phyloP scores from a whole-genome alignment of 257 asterid species.

The Solanum okadae region DNA sequence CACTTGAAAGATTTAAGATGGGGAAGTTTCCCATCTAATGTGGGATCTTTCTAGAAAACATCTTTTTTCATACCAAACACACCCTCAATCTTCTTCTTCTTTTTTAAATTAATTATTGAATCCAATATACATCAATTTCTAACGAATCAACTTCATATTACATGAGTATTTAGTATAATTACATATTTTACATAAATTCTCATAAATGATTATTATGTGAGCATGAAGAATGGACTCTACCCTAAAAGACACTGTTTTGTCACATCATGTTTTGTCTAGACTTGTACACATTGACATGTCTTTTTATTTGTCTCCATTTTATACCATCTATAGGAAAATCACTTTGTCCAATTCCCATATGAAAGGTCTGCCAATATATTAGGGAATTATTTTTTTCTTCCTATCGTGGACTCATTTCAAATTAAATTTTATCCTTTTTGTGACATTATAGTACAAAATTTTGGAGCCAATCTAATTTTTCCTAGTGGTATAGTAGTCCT shows the following conservation, averaged over 20 bases:
- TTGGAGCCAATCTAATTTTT: background rate
- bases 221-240: background rate
- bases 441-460: background rate
- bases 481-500: background rate
- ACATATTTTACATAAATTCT: background rate
- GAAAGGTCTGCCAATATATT: background rate
- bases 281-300: background rate
- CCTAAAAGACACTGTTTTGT: background rate
- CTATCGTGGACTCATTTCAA: background rate
- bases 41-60: background rate
- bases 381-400: background rate
- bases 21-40: no score
- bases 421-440: background rate
- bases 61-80: no score
- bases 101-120: background rate
- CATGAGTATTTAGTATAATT: background rate
- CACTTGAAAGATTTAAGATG: no score
- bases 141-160: background rate
- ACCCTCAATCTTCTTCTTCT: no score
- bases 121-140: background rate
- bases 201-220: background rate
- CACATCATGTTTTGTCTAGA: background rate
- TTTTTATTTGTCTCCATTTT: background rate
- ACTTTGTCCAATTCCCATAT: no score
- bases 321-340: background rate